These are phyloP conservation scores for Carex myosuroides DNA, from an alignment of 176 grass and related monocot species.

Conservation along the genomic window DNA sequence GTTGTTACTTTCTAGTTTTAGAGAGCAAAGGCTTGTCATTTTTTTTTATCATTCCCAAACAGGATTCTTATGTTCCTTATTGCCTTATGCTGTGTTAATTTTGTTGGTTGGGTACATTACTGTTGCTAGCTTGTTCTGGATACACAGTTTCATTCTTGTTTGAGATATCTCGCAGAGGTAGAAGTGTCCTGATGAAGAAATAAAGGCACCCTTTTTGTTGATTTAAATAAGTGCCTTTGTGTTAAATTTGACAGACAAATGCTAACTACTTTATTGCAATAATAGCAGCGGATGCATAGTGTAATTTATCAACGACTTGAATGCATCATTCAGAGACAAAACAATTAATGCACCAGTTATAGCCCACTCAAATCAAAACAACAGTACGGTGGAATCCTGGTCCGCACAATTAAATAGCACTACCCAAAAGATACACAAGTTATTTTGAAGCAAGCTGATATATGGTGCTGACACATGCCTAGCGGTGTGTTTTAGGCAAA, in stretches of 20 bases:
- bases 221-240: neutral
- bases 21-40: too few species aligned
- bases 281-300: neutral
- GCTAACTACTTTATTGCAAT: neutral
- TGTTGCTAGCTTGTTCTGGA: neutral
- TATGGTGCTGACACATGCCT: neutral
- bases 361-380: neutral
- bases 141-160: conserved; percentile 19
- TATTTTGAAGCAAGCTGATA: neutral
- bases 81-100: conserved; percentile 20
- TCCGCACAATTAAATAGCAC: too few species aligned
- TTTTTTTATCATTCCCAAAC: neutral
- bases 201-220: neutral
- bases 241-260: neutral
- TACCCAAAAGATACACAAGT: neutral
- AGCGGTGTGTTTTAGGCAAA: neutral
- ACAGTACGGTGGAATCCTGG: too few species aligned
- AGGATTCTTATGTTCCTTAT: conserved; percentile 24
- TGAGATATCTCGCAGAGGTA: conserved; percentile 13
- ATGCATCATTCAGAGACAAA: neutral
- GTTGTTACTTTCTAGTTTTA: too few species aligned
- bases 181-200: conserved; percentile 31
- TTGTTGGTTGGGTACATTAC: conserved; percentile 19
- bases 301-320: neutral
- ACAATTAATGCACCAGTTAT: neutral